Percentiles rank a stretch among this genome's conserved stretches.
phyloP scores from a whole-genome alignment of 176 grass and related monocot species.

The Eragrostis curvula region DNA sequence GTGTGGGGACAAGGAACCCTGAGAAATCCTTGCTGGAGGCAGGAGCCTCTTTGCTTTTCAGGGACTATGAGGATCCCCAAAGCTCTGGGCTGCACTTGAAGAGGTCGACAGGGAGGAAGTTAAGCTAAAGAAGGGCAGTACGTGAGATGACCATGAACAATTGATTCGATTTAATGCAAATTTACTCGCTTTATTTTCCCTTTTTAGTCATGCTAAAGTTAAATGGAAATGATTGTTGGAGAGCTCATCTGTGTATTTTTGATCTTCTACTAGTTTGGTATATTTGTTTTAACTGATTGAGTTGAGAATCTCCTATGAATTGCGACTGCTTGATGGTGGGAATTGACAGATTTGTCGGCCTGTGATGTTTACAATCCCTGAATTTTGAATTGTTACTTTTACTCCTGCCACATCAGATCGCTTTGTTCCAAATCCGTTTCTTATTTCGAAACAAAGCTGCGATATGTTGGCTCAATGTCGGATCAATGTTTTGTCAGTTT shows the following conservation, averaged over 20 bases:
- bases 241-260: slow-evolving; percentile 31
- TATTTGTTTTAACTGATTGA: background rate
- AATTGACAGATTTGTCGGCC: background rate
- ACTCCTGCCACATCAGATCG: background rate
- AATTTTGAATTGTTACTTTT: background rate
- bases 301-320: background rate
- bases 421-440: background rate
- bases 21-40: slow-evolving; percentile 76
- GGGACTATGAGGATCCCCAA: slow-evolving; percentile 84
- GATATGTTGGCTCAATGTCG: background rate
- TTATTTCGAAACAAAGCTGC: background rate
- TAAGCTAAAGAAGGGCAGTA: slow-evolving; percentile 50
- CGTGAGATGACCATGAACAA: slow-evolving; percentile 2
- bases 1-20: slow-evolving; percentile 73
- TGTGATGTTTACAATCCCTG: background rate
- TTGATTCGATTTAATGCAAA: slow-evolving; percentile 12
- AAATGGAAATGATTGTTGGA: background rate
- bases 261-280: slow-evolving; percentile 34
- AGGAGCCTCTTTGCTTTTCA: slow-evolving; percentile 71
- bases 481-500: too few relatives aligned
- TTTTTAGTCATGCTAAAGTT: slow-evolving; percentile 3
- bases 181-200: background rate
- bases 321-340: slow-evolving; percentile 7
- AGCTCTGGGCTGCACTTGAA: slow-evolving; percentile 76
- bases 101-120: slow-evolving; percentile 53